phyloP scores from a whole-genome alignment of 257 asterid species.

The Perilla frutescens region DNA sequence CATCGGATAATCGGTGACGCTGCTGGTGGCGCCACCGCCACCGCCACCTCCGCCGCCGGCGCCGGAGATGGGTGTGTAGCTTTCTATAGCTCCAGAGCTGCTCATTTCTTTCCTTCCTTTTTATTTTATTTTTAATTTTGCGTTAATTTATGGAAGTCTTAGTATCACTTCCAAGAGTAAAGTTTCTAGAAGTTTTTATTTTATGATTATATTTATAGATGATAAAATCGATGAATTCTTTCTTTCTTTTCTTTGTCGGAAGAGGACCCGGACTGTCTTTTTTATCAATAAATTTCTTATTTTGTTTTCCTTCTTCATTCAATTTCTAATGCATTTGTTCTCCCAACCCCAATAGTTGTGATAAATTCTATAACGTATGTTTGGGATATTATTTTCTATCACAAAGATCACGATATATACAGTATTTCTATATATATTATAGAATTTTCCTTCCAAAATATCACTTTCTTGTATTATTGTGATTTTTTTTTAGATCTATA shows the following conservation, averaged over 20 bases:
- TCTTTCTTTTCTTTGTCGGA: not conserved
- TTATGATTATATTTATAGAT: not conserved
- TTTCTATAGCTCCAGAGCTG: conserved; percentile 36
- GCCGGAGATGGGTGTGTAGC: conserved; percentile 40
- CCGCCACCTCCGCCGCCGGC: conserved; percentile 36
- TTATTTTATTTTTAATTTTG: not conserved
- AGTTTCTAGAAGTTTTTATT: not conserved
- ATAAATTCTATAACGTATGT: no score
- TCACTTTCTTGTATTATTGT: no score
- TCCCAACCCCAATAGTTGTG: no score
- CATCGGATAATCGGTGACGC: conserved; percentile 28
- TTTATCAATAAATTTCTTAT: no score
- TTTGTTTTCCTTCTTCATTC: not conserved
- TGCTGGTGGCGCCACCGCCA: conserved; percentile 35
- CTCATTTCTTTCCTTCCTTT: conserved; percentile 24
- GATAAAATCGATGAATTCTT: not conserved
- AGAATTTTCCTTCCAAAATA: no score
- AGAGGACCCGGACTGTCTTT: not conserved
- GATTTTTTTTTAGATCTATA: no score
- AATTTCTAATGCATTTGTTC: no score
- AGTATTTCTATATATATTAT: no score
- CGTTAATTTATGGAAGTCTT: not conserved
- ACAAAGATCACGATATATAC: no score
- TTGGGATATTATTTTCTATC: no score
- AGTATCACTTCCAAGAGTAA: not conserved